These are phyloP conservation scores for Plectosphaerella cucumerina DNA, from an alignment of 2,329 filamentous ascomycete genomes.

Conservation along the genomic window DNA sequence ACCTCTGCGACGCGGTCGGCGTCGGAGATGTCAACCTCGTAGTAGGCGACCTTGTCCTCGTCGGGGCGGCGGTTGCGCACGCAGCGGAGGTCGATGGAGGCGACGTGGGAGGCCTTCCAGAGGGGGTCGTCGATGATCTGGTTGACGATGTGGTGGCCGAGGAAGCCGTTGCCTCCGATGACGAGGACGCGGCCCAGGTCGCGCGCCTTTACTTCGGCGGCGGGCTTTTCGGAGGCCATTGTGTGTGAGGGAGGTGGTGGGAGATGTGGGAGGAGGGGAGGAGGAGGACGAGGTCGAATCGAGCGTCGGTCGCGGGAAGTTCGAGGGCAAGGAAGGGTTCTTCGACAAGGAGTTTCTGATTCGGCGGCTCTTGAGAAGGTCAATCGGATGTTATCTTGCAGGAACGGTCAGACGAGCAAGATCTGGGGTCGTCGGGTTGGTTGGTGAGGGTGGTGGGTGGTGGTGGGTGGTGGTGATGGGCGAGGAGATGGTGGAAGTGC, in stretches of 20 bases:
- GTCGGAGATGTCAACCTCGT: slow-evolving; percentile 75
- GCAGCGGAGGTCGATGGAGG: slow-evolving; percentile 70
- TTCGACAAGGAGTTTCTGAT: too few species aligned
- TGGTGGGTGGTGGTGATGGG: too few species aligned
- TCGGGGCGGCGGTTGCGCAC: slow-evolving; percentile 60
- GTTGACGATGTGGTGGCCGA: slow-evolving; percentile 78
- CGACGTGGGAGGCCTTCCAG: slow-evolving; percentile 49
- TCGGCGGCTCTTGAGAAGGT: too few species aligned
- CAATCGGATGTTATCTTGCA: too few species aligned
- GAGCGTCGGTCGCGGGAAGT: neutral
- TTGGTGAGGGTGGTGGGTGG: too few species aligned
- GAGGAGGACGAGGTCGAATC: neutral
- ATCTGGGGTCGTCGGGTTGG: too few species aligned
- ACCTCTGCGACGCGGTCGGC: slow-evolving; percentile 54
- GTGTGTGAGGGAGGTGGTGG: neutral
- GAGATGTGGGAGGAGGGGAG: neutral
- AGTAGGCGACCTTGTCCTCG: slow-evolving; percentile 58
- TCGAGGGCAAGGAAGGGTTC: neutral
- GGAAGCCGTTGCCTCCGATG: slow-evolving; percentile 79
- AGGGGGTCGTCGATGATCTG: slow-evolving; percentile 52
- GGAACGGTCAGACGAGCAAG: too few species aligned
- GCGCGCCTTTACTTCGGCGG: neutral
- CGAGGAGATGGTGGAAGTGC: too few species aligned
- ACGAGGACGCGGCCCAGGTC: slow-evolving; percentile 68
- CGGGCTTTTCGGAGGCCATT: slow-evolving; percentile 21